phyloP scores from a whole-genome alignment of 148 eudicot genomes.

The Polygonum maritimum region DNA sequence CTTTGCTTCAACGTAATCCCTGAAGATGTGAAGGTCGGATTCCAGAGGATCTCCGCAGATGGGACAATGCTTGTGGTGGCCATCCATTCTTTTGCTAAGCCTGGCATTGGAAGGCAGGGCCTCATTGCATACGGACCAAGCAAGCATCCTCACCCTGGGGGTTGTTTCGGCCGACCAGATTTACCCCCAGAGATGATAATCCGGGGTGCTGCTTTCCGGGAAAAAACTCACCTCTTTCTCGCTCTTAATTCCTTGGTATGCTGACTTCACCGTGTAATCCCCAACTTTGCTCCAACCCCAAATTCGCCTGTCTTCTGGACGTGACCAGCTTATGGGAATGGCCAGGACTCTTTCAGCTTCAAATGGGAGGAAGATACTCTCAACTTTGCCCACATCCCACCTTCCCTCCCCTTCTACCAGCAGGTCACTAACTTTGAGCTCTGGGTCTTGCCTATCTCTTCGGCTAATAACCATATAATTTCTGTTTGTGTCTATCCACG shows the following conservation, averaged over 20 bases:
- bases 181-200: neutral
- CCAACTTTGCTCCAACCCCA: neutral
- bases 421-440: neutral
- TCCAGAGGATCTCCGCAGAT: neutral
- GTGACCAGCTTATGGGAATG: neutral
- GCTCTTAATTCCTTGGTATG: neutral
- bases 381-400: neutral
- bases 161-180: neutral
- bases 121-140: neutral
- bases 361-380: neutral
- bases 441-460: neutral
- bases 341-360: neutral
- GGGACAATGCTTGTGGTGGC: neutral
- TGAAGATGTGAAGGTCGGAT: neutral
- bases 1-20: neutral
- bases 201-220: neutral
- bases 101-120: neutral
- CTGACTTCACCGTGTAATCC: neutral
- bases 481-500: neutral
- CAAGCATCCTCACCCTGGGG: neutral
- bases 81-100: neutral
- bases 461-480: neutral
- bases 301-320: neutral
- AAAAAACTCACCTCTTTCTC: neutral
- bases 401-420: rapidly evolving